phyloP scores from a whole-genome alignment of 495 filamentous ascomycete species.

The Aspergillus carlsbadensis region DNA sequence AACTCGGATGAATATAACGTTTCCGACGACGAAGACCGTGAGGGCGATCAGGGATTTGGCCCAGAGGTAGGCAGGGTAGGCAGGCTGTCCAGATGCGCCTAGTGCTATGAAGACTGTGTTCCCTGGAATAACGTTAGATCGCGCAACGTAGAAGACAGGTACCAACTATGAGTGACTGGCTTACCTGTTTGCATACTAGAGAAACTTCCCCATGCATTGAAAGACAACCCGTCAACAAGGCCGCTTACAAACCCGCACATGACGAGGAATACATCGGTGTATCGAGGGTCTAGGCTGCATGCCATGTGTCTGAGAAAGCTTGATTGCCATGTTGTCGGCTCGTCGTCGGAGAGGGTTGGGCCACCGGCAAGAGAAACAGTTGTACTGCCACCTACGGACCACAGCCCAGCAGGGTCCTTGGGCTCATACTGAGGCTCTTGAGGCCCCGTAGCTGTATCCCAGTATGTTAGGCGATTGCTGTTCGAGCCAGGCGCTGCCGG shows the following conservation, averaged over 20 bases:
- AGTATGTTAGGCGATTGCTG: conserved; percentile 19
- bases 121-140: conserved; percentile 20
- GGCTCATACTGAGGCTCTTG: conserved; percentile 13
- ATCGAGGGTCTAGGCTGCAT: conserved; percentile 22
- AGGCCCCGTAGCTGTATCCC: conserved; percentile 10
- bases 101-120: conserved; percentile 43
- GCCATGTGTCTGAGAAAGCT: conserved; percentile 21
- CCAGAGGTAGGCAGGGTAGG: conserved; percentile 40
- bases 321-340: conserved; percentile 9
- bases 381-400: conserved; percentile 28
- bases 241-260: conserved; percentile 40
- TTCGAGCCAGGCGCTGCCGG: background rate
- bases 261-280: conserved; percentile 36
- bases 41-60: conserved; percentile 43
- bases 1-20: conserved; percentile 37
- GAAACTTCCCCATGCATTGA: conserved; percentile 54
- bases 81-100: conserved; percentile 36
- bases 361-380: conserved; percentile 25
- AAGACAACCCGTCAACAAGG: conserved; percentile 40
- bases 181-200: conserved; percentile 58
- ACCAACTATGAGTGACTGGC: background rate
- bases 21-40: conserved; percentile 31
- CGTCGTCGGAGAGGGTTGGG: conserved; percentile 15
- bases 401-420: conserved; percentile 22
- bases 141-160: background rate